Percentiles rank a stretch among this genome's conserved stretches.
These are phyloP conservation scores for Wickerhamiella australiensis DNA, from an alignment of 805 yeast species.

Conservation along the genomic window DNA sequence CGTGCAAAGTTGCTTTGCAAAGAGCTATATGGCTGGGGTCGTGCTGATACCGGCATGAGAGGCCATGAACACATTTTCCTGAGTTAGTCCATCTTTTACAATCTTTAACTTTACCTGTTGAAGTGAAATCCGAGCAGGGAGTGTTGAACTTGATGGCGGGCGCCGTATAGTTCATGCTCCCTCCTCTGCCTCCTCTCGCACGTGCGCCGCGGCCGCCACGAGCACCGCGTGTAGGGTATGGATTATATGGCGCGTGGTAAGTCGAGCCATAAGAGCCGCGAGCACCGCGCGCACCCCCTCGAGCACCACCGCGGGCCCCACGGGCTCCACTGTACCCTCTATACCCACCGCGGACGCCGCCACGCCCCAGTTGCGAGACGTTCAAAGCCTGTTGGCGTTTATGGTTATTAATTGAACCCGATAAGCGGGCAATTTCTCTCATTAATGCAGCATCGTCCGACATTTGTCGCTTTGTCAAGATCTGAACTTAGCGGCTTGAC, in stretches of 20 bases:
- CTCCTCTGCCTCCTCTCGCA: neutral
- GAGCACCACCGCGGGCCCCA: neutral
- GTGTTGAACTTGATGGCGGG: conserved; percentile 13
- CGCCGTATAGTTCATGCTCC: neutral
- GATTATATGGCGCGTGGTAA: neutral
- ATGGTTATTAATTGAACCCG: conserved; percentile 13
- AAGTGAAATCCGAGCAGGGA: conserved; percentile 25
- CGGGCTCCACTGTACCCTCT: conserved; percentile 10
- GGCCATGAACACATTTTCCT: conserved; percentile 45
- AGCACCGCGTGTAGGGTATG: neutral
- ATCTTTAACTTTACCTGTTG: conserved; percentile 20
- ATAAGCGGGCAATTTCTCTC: conserved; percentile 15
- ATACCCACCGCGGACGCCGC: conserved; percentile 10
- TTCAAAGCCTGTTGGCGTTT: conserved; percentile 1
- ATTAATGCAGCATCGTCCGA: conserved; percentile 6
- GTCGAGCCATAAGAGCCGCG: neutral
- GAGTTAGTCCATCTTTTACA: conserved; percentile 15
- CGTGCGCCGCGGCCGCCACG: neutral
- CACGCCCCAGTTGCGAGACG: neutral
- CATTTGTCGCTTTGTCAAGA: conserved; percentile 4
- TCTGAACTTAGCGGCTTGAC: too few species aligned
- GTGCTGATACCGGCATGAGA: conserved; percentile 44
- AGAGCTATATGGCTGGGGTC: conserved; percentile 39
- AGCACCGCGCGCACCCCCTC: neutral
- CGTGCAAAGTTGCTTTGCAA: conserved; percentile 40